Evolutionary conservation across 2,329 filamentous ascomycete species (phyloP).

Genomic region (Plenodomus biglobosus): DNA sequence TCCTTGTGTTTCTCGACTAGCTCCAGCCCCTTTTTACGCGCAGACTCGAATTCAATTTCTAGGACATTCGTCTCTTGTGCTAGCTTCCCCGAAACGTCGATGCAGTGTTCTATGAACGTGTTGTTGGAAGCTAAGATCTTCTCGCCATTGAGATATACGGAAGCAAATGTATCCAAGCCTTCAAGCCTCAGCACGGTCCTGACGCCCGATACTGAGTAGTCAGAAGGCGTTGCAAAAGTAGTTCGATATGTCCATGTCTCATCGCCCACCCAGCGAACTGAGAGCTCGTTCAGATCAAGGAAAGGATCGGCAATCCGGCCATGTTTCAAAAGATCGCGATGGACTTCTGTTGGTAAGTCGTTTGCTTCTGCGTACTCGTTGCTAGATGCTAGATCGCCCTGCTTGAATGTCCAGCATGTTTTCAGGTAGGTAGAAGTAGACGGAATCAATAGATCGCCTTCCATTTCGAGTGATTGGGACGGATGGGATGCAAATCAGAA

Average conservation of each 20-base stretch:
- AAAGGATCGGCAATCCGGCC: constrained; percentile 53
- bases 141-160: constrained; percentile 57
- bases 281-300: constrained; percentile 52
- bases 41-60: constrained; percentile 60
- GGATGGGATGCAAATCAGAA: no score
- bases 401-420: constrained; percentile 50
- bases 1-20: constrained; percentile 57
- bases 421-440: constrained; percentile 7
- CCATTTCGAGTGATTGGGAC: neutral
- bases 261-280: constrained; percentile 53
- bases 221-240: constrained; percentile 35
- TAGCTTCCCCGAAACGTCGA: constrained; percentile 52
- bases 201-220: constrained; percentile 21
- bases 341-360: constrained; percentile 50
- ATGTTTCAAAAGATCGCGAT: constrained; percentile 51
- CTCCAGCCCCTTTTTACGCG: constrained; percentile 53
- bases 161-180: constrained; percentile 65
- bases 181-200: constrained; percentile 58
- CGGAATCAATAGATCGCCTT: neutral
- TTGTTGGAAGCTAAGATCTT: constrained; percentile 60
- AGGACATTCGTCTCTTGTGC: constrained; percentile 49
- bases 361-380: constrained; percentile 47
- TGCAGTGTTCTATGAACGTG: constrained; percentile 63
- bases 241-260: constrained; percentile 50
- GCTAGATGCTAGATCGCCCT: constrained; percentile 45